Percentiles rank a stretch among this genome's conserved stretches.
These are phyloP conservation scores for Pichia sp. DNA, from an alignment of 1,139 yeast genomes.

Conservation along the genomic window DNA sequence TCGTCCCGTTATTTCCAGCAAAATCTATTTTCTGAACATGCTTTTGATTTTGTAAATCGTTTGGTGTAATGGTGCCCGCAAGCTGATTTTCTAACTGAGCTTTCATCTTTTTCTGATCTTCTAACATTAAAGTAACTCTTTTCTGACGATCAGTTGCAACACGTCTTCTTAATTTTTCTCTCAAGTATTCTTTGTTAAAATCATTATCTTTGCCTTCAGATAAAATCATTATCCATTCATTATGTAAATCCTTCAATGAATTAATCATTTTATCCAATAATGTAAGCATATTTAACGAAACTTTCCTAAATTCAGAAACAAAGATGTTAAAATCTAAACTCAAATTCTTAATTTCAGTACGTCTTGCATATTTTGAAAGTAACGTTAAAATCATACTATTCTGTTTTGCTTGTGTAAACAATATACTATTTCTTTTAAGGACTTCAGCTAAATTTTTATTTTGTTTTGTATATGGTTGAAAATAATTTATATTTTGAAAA, in stretches of 20 bases:
- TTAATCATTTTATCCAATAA: conserved; percentile 23
- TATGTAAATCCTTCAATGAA: conserved; percentile 23
- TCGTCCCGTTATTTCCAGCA: neutral
- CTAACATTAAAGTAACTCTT: conserved; percentile 2
- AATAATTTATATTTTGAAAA: conserved; percentile 24
- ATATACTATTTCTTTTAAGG: conserved; percentile 37
- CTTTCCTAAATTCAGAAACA: conserved; percentile 35
- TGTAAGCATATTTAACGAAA: conserved; percentile 22
- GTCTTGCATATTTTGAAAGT: conserved; percentile 44
- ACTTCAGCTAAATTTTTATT: conserved; percentile 22
- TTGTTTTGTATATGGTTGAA: conserved; percentile 22
- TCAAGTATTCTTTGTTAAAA: conserved; percentile 22
- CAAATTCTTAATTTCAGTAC: conserved; percentile 30
- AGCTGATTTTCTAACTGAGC: conserved; percentile 5
- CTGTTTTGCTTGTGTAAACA: conserved; percentile 44
- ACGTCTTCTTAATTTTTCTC: conserved; percentile 24
- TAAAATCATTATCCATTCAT: conserved; percentile 28
- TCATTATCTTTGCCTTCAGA: conserved; percentile 23
- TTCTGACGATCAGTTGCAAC: conserved; percentile 20
- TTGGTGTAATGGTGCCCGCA: conserved; percentile 3
- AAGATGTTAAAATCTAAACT: conserved; percentile 18
- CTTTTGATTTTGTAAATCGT: neutral
- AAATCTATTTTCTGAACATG: neutral
- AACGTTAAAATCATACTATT: conserved; percentile 49
- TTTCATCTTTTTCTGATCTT: conserved; percentile 9